Base-by-base conservation (phyloP, 2,329 filamentous ascomycete species). In the Stemphylium beticola region DNA sequence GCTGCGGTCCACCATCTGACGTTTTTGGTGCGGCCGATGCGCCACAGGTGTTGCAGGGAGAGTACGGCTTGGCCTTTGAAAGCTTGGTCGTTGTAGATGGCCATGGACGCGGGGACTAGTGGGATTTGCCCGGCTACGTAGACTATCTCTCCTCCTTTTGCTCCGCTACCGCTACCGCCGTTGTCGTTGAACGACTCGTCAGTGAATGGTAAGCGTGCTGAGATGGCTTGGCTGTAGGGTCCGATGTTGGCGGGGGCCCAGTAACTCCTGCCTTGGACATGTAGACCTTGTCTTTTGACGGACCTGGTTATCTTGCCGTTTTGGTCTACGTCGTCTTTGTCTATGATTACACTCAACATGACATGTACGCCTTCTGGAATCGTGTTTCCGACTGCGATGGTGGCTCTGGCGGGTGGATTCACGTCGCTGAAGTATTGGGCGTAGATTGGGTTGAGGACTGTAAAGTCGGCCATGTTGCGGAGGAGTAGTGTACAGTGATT, bases 211-310 rank as follows among this genome's bases (percentile, higher is more conserved):
- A 74, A 43, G 1, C 79, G 79, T 10, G 85, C 77, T 2, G 83
- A 81, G 44, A 95, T 86, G 4, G 92, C 92, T 77, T 99, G 95
- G 51, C 93, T 97, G 75, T 98, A 98, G 0, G 95, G 95, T 0
- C 95, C 95, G 49, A 99, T 98, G 69, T 98, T 98, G 17, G 95
- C 93, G 0, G 95, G 95, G 0, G 95, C 95, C 95, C 95, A 99
- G 80, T 98, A 98, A 10, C 92, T 96, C 34, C 91, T 82, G 3
- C 90, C 93, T 76, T 98, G 95, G 5, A 99, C 93, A 73, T 99
- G 95, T 1, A 98, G 82, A 0, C 76, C 90, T 53, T 77, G 73
- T 29, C 80, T 74, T 1, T 43, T 22, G 0, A 53, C 44, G 8
- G 45, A n/a, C 31, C 41, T 51, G 1, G 42, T 10, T 8, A 20